Percentiles rank a stretch among this genome's conserved stretches.
Evolutionary conservation across 2,329 filamentous ascomycete genomes (phyloP).

Genomic region (Hypoxylon sp.): DNA sequence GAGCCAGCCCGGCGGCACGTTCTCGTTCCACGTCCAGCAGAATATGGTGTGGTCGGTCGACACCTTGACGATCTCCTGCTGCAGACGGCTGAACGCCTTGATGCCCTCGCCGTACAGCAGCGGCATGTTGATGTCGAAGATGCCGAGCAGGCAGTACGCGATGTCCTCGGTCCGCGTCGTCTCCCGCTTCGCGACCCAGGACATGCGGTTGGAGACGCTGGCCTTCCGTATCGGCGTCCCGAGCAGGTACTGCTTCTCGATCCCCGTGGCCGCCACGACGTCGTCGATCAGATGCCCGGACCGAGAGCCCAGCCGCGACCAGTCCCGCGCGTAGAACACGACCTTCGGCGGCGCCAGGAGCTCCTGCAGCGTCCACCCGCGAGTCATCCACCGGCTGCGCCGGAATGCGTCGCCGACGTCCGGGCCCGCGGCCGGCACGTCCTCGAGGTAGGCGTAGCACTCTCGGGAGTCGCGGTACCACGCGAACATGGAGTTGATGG

Average conservation of each 20-base stretch:
- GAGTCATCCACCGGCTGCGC: slow-evolving; percentile 21
- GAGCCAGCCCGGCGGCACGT: slow-evolving; percentile 1
- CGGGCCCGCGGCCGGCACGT: slow-evolving; percentile 11
- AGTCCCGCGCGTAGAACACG: slow-evolving; percentile 36
- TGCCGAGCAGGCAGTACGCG: slow-evolving; percentile 44
- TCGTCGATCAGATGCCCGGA: slow-evolving; percentile 24
- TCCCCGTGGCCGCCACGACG: slow-evolving; percentile 31
- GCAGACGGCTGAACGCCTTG: slow-evolving; percentile 18
- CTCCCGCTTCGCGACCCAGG: slow-evolving; percentile 39
- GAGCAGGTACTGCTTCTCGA: slow-evolving; percentile 29
- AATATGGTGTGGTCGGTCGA: slow-evolving; percentile 41
- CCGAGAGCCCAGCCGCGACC: slow-evolving; percentile 34
- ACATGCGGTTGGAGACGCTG: slow-evolving; percentile 40
- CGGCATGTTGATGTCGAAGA: slow-evolving; percentile 43
- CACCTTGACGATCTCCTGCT: slow-evolving; percentile 41
- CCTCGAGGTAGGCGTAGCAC: slow-evolving; percentile 39
- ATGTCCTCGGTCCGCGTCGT: slow-evolving; percentile 40
- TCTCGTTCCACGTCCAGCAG: slow-evolving; percentile 27
- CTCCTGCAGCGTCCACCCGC: slow-evolving; percentile 38
- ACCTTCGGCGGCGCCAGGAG: slow-evolving; percentile 37
- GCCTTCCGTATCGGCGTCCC: slow-evolving; percentile 15
- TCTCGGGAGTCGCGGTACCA: slow-evolving; percentile 36
- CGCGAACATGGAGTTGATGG: slow-evolving; percentile 38
- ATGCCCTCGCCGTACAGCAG: slow-evolving; percentile 46
- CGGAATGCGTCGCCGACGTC: slow-evolving; percentile 15